These are phyloP conservation scores for Diaporthe caulivora DNA, from an alignment of 2,329 filamentous ascomycete genomes.

Conservation along the genomic window DNA sequence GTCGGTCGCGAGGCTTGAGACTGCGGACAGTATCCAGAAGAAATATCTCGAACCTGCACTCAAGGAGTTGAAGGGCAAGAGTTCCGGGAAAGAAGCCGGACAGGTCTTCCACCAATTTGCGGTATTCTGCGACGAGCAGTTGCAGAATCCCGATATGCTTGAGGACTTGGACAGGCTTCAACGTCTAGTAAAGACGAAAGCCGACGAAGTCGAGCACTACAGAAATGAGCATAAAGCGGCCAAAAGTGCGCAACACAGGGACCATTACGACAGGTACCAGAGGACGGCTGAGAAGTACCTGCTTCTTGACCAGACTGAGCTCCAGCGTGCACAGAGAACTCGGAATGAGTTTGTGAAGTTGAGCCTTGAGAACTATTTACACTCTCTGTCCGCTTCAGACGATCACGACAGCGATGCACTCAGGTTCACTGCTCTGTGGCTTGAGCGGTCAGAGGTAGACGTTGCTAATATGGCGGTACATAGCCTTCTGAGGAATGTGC, in stretches of 20 bases:
- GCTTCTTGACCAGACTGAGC: slow-evolving; percentile 89
- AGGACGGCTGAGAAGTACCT: slow-evolving; percentile 88
- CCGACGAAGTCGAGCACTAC: slow-evolving; percentile 74
- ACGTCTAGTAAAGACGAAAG: slow-evolving; percentile 83
- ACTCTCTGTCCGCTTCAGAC: slow-evolving; percentile 86
- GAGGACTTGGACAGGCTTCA: slow-evolving; percentile 88
- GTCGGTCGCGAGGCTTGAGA: slow-evolving; percentile 90
- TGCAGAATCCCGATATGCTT: slow-evolving; percentile 86
- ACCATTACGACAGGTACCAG: slow-evolving; percentile 71
- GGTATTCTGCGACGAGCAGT: slow-evolving; percentile 92
- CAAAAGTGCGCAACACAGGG: slow-evolving; percentile 68
- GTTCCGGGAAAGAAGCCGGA: slow-evolving; percentile 79
- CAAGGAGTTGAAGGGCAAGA: slow-evolving; percentile 79
- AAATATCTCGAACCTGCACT: slow-evolving; percentile 89
- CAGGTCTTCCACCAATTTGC: slow-evolving; percentile 96
- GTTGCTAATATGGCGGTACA: slow-evolving; percentile 83
- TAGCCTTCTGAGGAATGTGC: slow-evolving; percentile 78
- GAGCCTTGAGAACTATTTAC: slow-evolving; percentile 92
- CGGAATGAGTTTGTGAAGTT: slow-evolving; percentile 87
- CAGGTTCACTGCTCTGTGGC: slow-evolving; percentile 93
- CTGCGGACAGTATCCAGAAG: slow-evolving; percentile 89
- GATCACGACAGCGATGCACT: slow-evolving; percentile 90
- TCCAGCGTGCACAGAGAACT: slow-evolving; percentile 80
- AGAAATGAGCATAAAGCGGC: slow-evolving; percentile 21
- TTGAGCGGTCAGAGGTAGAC: slow-evolving; percentile 83